Conservation (phyloP, 768 basidiomycete species). For the Leucosporidium creatinivorum region DNA sequence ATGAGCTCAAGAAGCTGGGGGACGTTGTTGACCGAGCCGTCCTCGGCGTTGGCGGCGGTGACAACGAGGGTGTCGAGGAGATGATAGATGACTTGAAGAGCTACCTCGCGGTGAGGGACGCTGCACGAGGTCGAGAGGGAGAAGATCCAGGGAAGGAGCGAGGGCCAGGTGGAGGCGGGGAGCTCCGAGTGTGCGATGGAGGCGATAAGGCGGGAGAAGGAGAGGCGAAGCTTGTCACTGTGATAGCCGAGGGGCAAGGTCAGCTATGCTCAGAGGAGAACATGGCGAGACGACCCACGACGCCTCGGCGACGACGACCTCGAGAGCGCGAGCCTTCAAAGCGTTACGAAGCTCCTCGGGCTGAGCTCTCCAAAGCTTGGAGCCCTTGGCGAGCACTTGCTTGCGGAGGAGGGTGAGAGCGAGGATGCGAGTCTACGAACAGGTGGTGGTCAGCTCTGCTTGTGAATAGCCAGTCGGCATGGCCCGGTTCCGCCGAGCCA, state of each 20-base stretch:
- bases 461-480: too few species aligned
- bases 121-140: slow-evolving; percentile 62
- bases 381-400: slow-evolving; percentile 70
- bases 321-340: slow-evolving; percentile 76
- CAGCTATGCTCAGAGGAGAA: too few species aligned
- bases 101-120: slow-evolving; percentile 79
- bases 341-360: slow-evolving; percentile 61
- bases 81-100: slow-evolving; percentile 78
- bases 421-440: slow-evolving; percentile 77
- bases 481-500: background rate
- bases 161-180: slow-evolving; percentile 58
- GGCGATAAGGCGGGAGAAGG: slow-evolving; percentile 83
- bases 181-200: slow-evolving; percentile 87
- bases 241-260: background rate
- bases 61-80: slow-evolving; percentile 82
- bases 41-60: slow-evolving; percentile 58
- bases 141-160: slow-evolving; percentile 79
- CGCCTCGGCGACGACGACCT: slow-evolving; percentile 66
- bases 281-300: slow-evolving; percentile 50
- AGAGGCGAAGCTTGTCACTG: slow-evolving; percentile 76
- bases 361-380: slow-evolving; percentile 73
- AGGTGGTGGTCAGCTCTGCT: background rate
- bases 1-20: slow-evolving; percentile 73
- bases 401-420: slow-evolving; percentile 95
- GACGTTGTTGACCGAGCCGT: slow-evolving; percentile 49